Evolutionary conservation across 2,329 filamentous ascomycete species (phyloP), one percentile per base, ranked within the genome.

Genomic region (Aureobasidium namibiae): DNA sequence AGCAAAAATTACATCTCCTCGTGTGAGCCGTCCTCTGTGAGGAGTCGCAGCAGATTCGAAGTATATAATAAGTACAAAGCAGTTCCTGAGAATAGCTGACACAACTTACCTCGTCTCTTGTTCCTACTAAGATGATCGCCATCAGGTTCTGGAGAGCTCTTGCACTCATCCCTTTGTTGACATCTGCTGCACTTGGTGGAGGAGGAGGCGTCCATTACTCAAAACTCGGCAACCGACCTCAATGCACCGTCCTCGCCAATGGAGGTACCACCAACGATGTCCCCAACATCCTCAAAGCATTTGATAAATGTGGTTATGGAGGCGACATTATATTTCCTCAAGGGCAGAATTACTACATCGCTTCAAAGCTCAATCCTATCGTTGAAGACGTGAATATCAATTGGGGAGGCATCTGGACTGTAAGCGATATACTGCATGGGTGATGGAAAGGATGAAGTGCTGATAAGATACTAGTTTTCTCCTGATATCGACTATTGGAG

Each of bases 401-500:
- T 59, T 83, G 80, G 80, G 71, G 69, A 24, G 81, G 80, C 1
- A 69, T 74, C 48, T 82, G 79, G 79, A 75, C 72, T 44, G 76
- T 78, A 67, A 49, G 69, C 4, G 3, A 38, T 18, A 9, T 4
- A 29, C 9, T 23, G 36, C 38, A 14, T 58, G 11, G 13, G 16
- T 9, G 24, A 34, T 11, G n/a, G 16, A 23, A 33, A 31, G 38
- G 4, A 48, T 34, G 31, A 38, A 53, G 45, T 61, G 45, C 44
- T 54, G 29, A 46, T 26, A 44, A 4, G 31, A 14, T 38, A 16
- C 60, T 21, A 76, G 73, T 74, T 80, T 62, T 80, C 78, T 1
- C 73, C 77, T 48, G 71, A 83, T 65, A 68, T 82, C n/a, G 66
- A 68, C 18, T 82, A 82, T 67, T 83, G 80, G 80, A 73, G 80